These are phyloP conservation scores for Melastoma candidum DNA, from an alignment of 441 rosid species.

Conservation along the genomic window DNA sequence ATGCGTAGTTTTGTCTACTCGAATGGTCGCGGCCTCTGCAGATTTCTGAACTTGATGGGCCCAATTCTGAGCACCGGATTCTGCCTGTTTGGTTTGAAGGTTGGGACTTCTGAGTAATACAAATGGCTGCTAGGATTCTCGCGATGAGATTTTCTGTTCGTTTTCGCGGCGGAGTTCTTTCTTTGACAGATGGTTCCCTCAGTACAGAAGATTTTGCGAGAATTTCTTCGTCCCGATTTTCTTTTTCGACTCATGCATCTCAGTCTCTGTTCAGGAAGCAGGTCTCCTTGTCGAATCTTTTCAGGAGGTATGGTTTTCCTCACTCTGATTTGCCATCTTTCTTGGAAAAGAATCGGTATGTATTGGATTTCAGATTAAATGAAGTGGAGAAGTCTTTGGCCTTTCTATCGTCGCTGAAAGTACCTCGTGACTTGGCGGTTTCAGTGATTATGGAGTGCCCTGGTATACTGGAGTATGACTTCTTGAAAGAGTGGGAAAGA, in stretches of 20 bases:
- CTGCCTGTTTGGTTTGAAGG: too few relatives aligned
- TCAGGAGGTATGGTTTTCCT: constrained; percentile 59
- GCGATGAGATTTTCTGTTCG: too few relatives aligned
- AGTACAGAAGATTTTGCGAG: too few relatives aligned
- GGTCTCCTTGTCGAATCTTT: constrained; percentile 51
- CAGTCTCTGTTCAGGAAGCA: constrained; percentile 31
- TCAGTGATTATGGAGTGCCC: constrained; percentile 54
- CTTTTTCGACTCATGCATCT: not conserved
- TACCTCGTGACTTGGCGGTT: constrained; percentile 39
- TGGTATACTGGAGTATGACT: constrained; percentile 39
- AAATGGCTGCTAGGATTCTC: too few relatives aligned
- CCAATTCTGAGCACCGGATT: too few relatives aligned
- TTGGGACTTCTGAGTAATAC: too few relatives aligned
- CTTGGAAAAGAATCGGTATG: constrained; percentile 28
- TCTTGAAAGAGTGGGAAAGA: constrained; percentile 48
- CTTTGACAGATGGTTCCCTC: too few relatives aligned
- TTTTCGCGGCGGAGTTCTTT: too few relatives aligned
- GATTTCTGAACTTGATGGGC: too few relatives aligned
- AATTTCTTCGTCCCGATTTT: too few relatives aligned
- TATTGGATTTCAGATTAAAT: constrained; percentile 27
- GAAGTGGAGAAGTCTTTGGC: constrained; percentile 47
- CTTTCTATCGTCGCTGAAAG: constrained; percentile 41
- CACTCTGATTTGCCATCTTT: constrained; percentile 39
- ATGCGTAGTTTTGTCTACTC: too few relatives aligned
- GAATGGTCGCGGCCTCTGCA: too few relatives aligned